Percentiles rank a stretch among this genome's conserved stretches.
Conservation (phyloP, 257 asterid genomes). For the Catharanthus roseus region DNA sequence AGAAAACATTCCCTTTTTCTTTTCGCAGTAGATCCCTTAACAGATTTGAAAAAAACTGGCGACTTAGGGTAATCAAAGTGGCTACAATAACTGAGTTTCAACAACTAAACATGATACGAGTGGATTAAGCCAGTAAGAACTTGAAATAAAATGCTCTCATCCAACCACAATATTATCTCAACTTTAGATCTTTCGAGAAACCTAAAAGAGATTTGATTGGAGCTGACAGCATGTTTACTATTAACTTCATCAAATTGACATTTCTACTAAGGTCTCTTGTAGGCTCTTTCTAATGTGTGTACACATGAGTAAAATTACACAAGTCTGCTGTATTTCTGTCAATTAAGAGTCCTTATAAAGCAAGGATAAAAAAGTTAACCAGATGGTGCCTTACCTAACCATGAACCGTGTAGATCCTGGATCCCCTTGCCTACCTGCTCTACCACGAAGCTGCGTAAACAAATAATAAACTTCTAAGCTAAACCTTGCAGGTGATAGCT, state of each 20-base stretch:
- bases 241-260: not conserved
- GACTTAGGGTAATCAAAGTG: not conserved
- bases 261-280: not conserved
- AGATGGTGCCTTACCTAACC: constrained; percentile 65
- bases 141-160: not conserved
- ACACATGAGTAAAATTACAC: not conserved
- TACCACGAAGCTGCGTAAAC: constrained; percentile 79
- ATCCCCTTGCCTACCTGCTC: constrained; percentile 99
- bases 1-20: no score
- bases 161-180: not conserved
- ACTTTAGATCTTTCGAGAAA: not conserved
- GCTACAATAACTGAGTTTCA: not conserved
- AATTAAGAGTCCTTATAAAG: not conserved
- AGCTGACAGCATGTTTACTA: not conserved
- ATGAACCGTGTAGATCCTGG: constrained; percentile 97
- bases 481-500: not conserved
- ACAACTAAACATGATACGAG: not conserved
- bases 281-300: not conserved
- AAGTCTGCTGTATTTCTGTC: not conserved
- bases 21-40: not conserved
- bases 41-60: not conserved
- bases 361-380: not conserved
- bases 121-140: not conserved
- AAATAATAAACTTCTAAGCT: not conserved
- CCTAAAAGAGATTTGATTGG: not conserved